Evolutionary conservation across 768 basidiomycete species (phyloP).

Genomic region (Trichaptum fuscoviolaceum): DNA sequence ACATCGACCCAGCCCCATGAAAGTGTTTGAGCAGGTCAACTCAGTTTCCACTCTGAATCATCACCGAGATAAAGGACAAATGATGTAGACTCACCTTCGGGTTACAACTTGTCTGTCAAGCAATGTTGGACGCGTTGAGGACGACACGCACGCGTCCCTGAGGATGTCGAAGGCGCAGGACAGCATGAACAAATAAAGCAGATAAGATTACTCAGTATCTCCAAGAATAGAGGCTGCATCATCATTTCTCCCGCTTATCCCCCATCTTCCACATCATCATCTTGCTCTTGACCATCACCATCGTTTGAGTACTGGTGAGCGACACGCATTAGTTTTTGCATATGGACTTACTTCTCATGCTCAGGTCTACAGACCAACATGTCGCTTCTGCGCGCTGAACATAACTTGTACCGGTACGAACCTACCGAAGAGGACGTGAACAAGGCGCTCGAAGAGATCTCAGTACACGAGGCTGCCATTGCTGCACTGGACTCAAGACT

Average conservation of each 20-base stretch:
- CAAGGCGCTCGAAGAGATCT: neutral
- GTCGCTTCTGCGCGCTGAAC: neutral
- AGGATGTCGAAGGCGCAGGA: neutral
- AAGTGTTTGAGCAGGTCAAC: constrained; percentile 50
- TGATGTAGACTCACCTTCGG: neutral
- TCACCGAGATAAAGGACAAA: constrained; percentile 32
- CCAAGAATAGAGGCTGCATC: neutral
- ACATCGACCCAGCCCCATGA: constrained; percentile 51
- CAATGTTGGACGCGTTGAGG: neutral
- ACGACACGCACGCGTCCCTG: neutral
- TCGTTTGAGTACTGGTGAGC: neutral
- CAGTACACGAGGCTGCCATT: constrained; percentile 37
- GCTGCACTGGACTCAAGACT: constrained; percentile 38
- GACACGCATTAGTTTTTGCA: neutral
- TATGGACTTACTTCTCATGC: neutral
- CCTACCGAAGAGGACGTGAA: neutral
- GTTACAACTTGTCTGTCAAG: neutral
- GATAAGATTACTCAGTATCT: neutral
- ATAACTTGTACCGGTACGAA: neutral
- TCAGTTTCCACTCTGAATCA: constrained; percentile 94
- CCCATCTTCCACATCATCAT: neutral
- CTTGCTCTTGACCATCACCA: neutral
- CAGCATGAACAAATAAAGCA: neutral
- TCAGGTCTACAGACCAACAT: neutral
- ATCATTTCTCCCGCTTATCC: neutral